Base-by-base conservation (phyloP, 2,329 filamentous ascomycete species). In the Didymella keratinophila region DNA sequence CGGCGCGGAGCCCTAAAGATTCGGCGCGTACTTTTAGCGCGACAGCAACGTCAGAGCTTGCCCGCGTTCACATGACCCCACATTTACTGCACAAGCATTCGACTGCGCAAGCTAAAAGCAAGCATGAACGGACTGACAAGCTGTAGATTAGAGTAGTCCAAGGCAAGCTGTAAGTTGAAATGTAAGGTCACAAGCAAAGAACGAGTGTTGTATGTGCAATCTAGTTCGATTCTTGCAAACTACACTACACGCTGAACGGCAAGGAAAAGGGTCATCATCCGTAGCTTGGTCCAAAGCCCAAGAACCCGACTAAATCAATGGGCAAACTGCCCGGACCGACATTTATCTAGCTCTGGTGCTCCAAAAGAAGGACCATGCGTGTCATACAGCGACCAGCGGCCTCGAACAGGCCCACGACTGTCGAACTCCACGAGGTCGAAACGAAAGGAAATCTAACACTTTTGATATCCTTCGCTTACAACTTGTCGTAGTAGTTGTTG, bases 401-500 rank as follows among this genome's bases (percentile, higher is more conserved):
- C 68, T 70, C 68, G 67, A 70, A 67, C 73, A 71, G 67, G 68
- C 67, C 70, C 71, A 71, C 67, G 64, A 69, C 71, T 69, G 72
- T 71, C 67, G 66, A 62, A 65, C 66, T 68, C 65, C 58, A 70
- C 70, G 64, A 71, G 64, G 61, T 70, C 65, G 70, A 64, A 66
- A 70, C 53, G 58, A 70, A 76, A 78, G 71, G 71, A 79, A 78
- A 76, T 79, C 77, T 79, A 81, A 74, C 67, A 73, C 64, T 75
- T 72, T 72, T 71, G 71, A 71, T 67, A 78, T 73, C 74, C 78
- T 76, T 70, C 77, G 74, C 82, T 81, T 97, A 97, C 85, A 97
- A 89, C 90, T 97, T 97, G 89, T 97, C 93, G 84, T 97, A 97
- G 90, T 96, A 97, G 87, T 97, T 96, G 79, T 92, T 92, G 84